Conservation (phyloP, 805 yeast genomes). For the Metschnikowia rubicola region DNA sequence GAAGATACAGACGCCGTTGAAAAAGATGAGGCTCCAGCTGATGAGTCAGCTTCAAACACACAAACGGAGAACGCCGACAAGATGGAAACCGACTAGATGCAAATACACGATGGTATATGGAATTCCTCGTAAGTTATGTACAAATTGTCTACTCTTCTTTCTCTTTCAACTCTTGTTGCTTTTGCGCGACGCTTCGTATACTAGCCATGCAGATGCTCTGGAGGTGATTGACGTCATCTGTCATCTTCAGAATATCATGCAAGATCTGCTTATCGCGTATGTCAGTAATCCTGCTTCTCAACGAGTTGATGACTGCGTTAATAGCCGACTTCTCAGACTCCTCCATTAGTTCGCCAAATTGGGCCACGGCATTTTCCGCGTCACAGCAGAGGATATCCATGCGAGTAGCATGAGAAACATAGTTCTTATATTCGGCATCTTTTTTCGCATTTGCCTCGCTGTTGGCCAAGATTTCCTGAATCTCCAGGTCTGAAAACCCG, state of each 20-base stretch:
- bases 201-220: constrained; percentile 37
- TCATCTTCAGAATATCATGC: constrained; percentile 33
- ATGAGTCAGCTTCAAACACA: constrained; percentile 7
- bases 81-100: constrained; percentile 39
- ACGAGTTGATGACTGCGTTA: constrained; percentile 14
- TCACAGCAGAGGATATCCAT: constrained; percentile 81
- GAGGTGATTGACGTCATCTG: constrained; percentile 35
- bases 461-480: constrained; percentile 58
- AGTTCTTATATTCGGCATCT: constrained; percentile 57
- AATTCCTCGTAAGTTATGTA: background rate
- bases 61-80: constrained; percentile 23
- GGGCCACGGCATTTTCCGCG: constrained; percentile 80
- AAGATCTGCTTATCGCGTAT: constrained; percentile 28
- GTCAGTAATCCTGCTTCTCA: constrained; percentile 31
- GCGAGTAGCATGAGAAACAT: constrained; percentile 70
- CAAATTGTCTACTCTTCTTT: background rate
- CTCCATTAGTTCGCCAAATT: constrained; percentile 53
- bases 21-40: constrained; percentile 11
- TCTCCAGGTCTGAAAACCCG: constrained; percentile 67
- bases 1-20: constrained; percentile 7
- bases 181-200: constrained; percentile 37
- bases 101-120: constrained; percentile 3
- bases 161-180: constrained; percentile 22
- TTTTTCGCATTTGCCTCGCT: constrained; percentile 59
- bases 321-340: constrained; percentile 44